Base-by-base conservation (phyloP, 495 filamentous ascomycete genomes). In the Apodospora peruviana region DNA sequence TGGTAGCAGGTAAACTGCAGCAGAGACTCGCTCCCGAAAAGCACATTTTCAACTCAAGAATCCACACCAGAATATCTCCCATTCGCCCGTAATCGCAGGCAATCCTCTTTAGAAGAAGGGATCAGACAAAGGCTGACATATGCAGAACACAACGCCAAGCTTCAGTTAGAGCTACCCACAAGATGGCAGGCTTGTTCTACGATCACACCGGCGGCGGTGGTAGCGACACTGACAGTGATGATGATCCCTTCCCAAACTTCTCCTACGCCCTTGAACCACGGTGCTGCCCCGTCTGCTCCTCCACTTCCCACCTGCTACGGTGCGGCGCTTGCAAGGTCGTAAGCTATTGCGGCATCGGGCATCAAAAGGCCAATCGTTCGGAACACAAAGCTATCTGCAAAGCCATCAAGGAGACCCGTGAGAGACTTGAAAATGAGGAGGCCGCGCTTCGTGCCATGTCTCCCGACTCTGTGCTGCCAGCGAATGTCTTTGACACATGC, bases 261-360 rank as follows among this genome's bases (percentile, higher is more conserved):
- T 32, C 14, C 27, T 32, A 7, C 14, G 27, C 7, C 27, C 7
- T 32, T 14, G 14, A 32, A 14, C 27, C 27, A 7, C 27, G 14
- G 27, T 14, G 35, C 1, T 47, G 45, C 45, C 19, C 35, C 21
- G 36, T 40, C n/a, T 47, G 45, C 45, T 2, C 27, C 16, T 10
- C 22, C n/a, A 40, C 21, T n/a, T 38, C 21, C 20, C 7, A 18
- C 5, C 14, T 52, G 21, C 41, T 48, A 10, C 22, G 4, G 2
- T 80, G 75, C 51, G 43, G 56, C 21, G 63, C 52, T 29, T 81
- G 78, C 54, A 68, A 66, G 48, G 63, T 68, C 4, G 53, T 69
- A 22, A 42, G 49, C 16, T 82, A 82, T 55, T 80, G 78, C 52
- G 54, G 61, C 44, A 48, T 51, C 12, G 68, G 63, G 7, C 75